Percentiles rank a stretch among this genome's conserved stretches.
phyloP scores from a whole-genome alignment of 163 green algal genomes.

The Chlamydomonas reinhardtii region DNA sequence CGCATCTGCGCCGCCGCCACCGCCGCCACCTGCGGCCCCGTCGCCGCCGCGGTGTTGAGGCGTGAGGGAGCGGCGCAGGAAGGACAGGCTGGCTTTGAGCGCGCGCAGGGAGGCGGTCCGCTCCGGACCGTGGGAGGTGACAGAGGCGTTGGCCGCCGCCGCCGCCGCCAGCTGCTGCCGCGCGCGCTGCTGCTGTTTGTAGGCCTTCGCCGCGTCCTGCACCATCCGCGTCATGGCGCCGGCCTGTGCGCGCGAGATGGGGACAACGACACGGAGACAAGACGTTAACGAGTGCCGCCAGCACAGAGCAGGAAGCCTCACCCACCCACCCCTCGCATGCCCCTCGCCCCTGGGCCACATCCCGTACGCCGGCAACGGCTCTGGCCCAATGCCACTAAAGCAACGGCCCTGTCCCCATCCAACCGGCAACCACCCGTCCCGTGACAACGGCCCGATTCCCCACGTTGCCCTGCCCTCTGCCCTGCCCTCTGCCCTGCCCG shows the following conservation, averaged over 20 bases:
- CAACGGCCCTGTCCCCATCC: too few relatives aligned
- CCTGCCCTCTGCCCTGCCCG: too few relatives aligned
- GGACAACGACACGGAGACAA: too few relatives aligned
- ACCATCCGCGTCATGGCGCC: constrained; percentile 27
- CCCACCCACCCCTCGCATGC: too few relatives aligned
- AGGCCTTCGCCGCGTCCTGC: constrained; percentile 3
- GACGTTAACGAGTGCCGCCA: too few relatives aligned
- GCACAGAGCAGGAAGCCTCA: too few relatives aligned
- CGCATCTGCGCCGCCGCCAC: background rate
- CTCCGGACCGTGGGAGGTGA: background rate
- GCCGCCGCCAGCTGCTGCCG: constrained; percentile 17
- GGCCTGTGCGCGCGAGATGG: background rate
- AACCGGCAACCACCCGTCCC: too few relatives aligned
- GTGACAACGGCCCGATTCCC: too few relatives aligned
- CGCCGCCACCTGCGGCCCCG: background rate
- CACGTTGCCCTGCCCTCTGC: too few relatives aligned
- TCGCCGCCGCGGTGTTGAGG: background rate
- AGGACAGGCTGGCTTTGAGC: constrained; percentile 19
- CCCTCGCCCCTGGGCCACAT: too few relatives aligned
- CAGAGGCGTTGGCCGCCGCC: background rate
- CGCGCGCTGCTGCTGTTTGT: constrained; percentile 36
- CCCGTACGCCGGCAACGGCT: too few relatives aligned
- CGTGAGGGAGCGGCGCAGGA: constrained; percentile 24
- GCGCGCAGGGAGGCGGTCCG: background rate
- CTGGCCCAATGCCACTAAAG: too few relatives aligned